phyloP scores from a whole-genome alignment of 2,329 filamentous ascomycete genomes.

The Pseudogymnoascus sp. region DNA sequence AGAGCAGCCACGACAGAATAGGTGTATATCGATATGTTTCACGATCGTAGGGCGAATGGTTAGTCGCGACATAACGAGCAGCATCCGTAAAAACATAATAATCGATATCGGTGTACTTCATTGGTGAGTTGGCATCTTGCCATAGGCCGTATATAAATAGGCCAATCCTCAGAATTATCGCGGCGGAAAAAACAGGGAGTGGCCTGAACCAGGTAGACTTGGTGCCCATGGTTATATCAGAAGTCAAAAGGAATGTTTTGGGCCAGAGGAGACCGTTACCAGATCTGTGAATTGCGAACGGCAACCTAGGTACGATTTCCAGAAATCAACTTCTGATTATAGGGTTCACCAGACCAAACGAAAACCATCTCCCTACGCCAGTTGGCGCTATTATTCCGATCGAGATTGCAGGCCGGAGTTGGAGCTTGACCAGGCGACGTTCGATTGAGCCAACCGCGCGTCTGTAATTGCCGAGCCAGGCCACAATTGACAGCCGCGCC shows the following conservation, averaged over 20 bases:
- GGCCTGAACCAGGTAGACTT: slow-evolving; percentile 24
- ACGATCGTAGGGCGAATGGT: slow-evolving; percentile 71
- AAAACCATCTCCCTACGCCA: not conserved
- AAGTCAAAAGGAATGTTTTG: not conserved
- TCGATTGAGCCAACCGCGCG: not conserved
- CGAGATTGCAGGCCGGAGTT: not conserved
- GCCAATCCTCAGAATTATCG: slow-evolving; percentile 59
- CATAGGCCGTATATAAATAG: slow-evolving; percentile 85
- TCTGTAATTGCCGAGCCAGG: slow-evolving; percentile 1
- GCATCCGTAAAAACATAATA: slow-evolving; percentile 98
- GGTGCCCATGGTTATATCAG: not conserved
- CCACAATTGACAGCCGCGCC: not conserved
- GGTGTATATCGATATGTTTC: slow-evolving; percentile 98
- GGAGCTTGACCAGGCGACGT: not conserved
- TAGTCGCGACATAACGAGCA: slow-evolving; percentile 64
- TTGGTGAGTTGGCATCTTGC: slow-evolving; percentile 83
- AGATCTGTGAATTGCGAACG: not conserved
- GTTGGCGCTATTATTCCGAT: not conserved
- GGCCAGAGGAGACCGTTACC: not conserved
- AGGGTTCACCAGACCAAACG: not conserved
- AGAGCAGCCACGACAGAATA: slow-evolving; percentile 81
- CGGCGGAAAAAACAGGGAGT: slow-evolving; percentile 48
- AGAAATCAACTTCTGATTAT: not conserved
- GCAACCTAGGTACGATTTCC: not conserved
- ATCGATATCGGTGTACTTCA: slow-evolving; percentile 99